Conservation (phyloP, 495 filamentous ascomycete genomes). For the Penicillium waksmanii region DNA sequence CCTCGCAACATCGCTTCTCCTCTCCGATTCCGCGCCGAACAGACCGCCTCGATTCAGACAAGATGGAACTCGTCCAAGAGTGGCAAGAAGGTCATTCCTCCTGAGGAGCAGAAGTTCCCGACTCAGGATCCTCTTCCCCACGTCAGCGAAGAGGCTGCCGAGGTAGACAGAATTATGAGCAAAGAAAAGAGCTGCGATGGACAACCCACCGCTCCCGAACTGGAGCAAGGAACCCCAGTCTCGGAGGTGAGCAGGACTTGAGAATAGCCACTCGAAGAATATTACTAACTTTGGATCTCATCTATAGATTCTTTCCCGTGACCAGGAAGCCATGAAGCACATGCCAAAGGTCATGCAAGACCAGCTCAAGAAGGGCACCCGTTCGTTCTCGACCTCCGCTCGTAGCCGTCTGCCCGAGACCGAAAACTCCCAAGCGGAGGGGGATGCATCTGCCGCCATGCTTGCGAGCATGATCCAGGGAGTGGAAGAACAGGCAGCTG, state of each 20-base stretch:
- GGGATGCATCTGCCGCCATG: constrained; percentile 37
- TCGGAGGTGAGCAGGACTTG: constrained; percentile 56
- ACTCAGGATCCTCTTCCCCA: constrained; percentile 60
- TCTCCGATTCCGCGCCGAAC: constrained; percentile 28
- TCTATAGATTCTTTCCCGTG: constrained; percentile 64
- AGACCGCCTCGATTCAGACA: constrained; percentile 28
- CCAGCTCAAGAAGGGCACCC: constrained; percentile 51
- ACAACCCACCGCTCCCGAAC: constrained; percentile 57
- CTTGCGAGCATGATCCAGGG: constrained; percentile 45
- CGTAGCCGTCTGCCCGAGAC: constrained; percentile 39
- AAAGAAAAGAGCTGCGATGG: constrained; percentile 49
- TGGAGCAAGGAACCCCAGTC: constrained; percentile 67
- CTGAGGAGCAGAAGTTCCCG: constrained; percentile 48
- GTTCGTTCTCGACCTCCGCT: constrained; percentile 63
- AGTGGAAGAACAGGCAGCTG: constrained; percentile 36
- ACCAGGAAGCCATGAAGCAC: constrained; percentile 63
- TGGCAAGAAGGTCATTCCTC: constrained; percentile 44
- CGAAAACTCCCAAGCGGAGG: constrained; percentile 15
- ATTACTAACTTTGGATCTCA: not conserved
- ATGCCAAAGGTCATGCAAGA: constrained; percentile 72
- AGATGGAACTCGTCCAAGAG: constrained; percentile 48
- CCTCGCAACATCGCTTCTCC: constrained; percentile 32
- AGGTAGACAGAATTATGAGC: constrained; percentile 54
- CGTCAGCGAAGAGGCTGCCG: constrained; percentile 68
- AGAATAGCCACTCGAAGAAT: not conserved